A percentile compares a stretch with the other conserved stretches of the same genome.
Evolutionary conservation across 116 monocot genomes (phyloP).

Genomic region (Cymodocea nodosa): DNA sequence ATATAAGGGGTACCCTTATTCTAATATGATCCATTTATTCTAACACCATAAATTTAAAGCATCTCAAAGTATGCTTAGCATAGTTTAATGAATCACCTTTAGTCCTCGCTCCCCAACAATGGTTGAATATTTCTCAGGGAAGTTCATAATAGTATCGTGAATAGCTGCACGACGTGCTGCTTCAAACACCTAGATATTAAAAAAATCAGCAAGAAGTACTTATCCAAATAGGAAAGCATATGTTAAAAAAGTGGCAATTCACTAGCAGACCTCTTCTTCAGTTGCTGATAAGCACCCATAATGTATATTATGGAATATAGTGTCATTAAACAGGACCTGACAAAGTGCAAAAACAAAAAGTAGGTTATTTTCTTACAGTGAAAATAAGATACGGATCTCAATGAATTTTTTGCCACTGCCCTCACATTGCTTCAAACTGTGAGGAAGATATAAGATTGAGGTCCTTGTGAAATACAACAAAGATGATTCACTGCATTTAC

Average conservation of each 20-base stretch:
- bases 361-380: no score
- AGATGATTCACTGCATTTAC: no score
- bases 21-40: no score
- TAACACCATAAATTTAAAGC: no score
- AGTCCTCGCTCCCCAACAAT: slow-evolving; percentile 96
- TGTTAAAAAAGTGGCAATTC: slow-evolving; percentile 1
- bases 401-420: no score
- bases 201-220: slow-evolving; percentile 5
- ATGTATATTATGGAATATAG: slow-evolving; percentile 96
- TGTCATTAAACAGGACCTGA: slow-evolving; percentile 98
- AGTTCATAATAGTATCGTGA: slow-evolving; percentile 95
- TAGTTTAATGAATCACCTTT: slow-evolving; percentile 41
- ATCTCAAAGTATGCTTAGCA: no score
- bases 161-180: slow-evolving; percentile 83
- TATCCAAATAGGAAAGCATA: background rate
- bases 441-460: no score
- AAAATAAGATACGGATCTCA: no score
- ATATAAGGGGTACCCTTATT: no score
- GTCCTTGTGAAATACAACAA: no score
- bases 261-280: slow-evolving; percentile 67
- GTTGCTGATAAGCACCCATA: slow-evolving; percentile 89
- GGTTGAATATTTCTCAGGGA: slow-evolving; percentile 91
- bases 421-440: no score
- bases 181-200: slow-evolving; percentile 61
- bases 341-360: background rate